Conservation (phyloP, 495 filamentous ascomycete genomes). For the Acidomyces sp. region DNA sequence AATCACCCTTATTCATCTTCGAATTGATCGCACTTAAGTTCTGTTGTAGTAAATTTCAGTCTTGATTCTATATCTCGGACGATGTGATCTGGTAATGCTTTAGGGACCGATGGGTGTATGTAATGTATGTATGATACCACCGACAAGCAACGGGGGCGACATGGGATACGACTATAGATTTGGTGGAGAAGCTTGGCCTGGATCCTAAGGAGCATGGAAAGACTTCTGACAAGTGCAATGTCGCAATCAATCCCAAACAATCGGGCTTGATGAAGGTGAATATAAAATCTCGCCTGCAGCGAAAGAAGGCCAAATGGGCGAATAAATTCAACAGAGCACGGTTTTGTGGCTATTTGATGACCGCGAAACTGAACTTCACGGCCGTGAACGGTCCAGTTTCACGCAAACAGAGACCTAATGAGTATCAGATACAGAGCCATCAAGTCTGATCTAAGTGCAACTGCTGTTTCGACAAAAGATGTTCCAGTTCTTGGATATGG, state of each 20-base stretch:
- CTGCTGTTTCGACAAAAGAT: conserved; percentile 20
- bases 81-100: conserved; percentile 21
- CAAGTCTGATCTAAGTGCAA: conserved; percentile 17
- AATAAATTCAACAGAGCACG: conserved; percentile 17
- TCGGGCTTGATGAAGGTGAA: conserved; percentile 25
- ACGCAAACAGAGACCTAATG: not conserved
- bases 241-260: conserved; percentile 19
- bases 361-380: conserved; percentile 13
- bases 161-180: conserved; percentile 18
- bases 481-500: conserved; percentile 18
- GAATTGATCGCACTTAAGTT: conserved; percentile 24
- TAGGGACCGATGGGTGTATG: conserved; percentile 24
- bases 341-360: conserved; percentile 19
- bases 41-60: conserved; percentile 21
- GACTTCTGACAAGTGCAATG: conserved; percentile 22
- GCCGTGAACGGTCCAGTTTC: not conserved
- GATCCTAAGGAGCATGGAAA: conserved; percentile 20
- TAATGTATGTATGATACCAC: conserved; percentile 27
- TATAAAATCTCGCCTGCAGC: conserved; percentile 19
- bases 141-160: conserved; percentile 21
- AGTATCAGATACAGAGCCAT: conserved; percentile 18
- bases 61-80: conserved; percentile 23
- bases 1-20: conserved; percentile 22
- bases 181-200: conserved; percentile 21
- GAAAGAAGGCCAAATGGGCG: conserved; percentile 25